phyloP scores from a whole-genome alignment of 805 yeast species.

The Ogataea degrootiae region DNA sequence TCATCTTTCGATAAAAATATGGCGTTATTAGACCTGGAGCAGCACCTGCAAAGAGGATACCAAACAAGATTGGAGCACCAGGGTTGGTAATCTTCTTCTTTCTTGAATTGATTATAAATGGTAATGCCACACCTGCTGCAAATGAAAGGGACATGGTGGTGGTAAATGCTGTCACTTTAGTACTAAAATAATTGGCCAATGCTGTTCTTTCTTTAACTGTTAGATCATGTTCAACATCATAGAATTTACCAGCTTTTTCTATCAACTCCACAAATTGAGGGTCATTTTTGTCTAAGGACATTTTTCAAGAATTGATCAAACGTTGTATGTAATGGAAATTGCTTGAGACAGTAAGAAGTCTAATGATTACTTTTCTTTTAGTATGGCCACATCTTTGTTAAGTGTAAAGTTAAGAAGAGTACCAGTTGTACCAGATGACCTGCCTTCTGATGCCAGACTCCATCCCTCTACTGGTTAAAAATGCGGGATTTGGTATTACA shows the following conservation, averaged over 20 bases:
- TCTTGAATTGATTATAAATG: constrained; percentile 32
- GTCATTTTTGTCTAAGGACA: constrained; percentile 1
- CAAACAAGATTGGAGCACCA: constrained; percentile 31
- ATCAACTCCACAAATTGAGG: constrained; percentile 32
- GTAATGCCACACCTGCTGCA: constrained; percentile 37
- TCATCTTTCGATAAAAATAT: not conserved
- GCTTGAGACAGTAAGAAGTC: too few relatives aligned
- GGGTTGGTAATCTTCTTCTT: constrained; percentile 34
- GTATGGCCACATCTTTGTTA: too few relatives aligned
- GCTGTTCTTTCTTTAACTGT: constrained; percentile 37
- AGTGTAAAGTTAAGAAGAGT: too few relatives aligned
- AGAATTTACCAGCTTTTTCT: constrained; percentile 41
- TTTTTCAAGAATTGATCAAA: too few relatives aligned
- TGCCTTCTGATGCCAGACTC: too few relatives aligned
- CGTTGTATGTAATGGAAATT: too few relatives aligned
- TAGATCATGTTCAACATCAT: constrained; percentile 43
- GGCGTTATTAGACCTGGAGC: too few relatives aligned
- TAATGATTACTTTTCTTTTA: too few relatives aligned
- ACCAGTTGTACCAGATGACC: too few relatives aligned
- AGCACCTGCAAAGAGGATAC: constrained; percentile 5
- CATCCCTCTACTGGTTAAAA: too few relatives aligned
- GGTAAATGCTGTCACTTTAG: constrained; percentile 33
- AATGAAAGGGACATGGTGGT: constrained; percentile 26
- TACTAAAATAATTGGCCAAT: constrained; percentile 34
- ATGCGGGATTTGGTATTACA: too few relatives aligned